Evolutionary conservation across 768 basidiomycete species (phyloP).

Genomic region (Serendipita sp.): DNA sequence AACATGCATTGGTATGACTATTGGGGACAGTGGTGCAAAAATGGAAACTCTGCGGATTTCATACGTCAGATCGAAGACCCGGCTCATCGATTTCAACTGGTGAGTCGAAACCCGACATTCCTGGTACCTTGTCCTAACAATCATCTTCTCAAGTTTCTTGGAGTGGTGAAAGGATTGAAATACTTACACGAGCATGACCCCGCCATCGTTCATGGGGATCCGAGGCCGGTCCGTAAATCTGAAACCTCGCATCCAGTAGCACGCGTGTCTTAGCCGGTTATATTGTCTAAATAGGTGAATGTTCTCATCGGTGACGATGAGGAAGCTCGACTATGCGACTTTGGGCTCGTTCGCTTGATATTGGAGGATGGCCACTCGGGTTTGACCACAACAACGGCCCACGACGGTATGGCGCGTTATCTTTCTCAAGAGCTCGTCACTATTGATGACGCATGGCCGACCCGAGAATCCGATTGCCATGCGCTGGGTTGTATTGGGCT

Average conservation of each 20-base stretch:
- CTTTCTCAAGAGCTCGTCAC: background rate
- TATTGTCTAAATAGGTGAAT: background rate
- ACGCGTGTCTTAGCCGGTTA: too few relatives aligned
- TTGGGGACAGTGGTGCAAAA: too few relatives aligned
- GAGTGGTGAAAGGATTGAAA: too few relatives aligned
- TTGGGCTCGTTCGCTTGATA: background rate
- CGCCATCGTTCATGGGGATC: too few relatives aligned
- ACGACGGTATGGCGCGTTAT: background rate
- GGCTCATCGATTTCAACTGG: too few relatives aligned
- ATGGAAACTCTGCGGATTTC: too few relatives aligned
- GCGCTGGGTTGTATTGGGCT: background rate
- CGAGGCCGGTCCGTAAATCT: background rate
- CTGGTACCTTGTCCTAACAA: too few relatives aligned
- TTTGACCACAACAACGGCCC: background rate
- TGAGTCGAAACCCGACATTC: too few relatives aligned
- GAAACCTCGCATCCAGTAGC: background rate
- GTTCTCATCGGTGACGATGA: background rate
- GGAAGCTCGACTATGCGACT: background rate
- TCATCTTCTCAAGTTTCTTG: too few relatives aligned
- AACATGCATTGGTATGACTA: too few relatives aligned
- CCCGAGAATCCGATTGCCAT: background rate
- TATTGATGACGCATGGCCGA: background rate
- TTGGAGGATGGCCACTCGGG: background rate
- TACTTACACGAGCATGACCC: too few relatives aligned
- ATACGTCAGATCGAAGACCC: too few relatives aligned